Evolutionary conservation across 2,329 filamentous ascomycete genomes (phyloP), one percentile per base, ranked within the genome.

Genomic region (Exophiala lecanii-corni): DNA sequence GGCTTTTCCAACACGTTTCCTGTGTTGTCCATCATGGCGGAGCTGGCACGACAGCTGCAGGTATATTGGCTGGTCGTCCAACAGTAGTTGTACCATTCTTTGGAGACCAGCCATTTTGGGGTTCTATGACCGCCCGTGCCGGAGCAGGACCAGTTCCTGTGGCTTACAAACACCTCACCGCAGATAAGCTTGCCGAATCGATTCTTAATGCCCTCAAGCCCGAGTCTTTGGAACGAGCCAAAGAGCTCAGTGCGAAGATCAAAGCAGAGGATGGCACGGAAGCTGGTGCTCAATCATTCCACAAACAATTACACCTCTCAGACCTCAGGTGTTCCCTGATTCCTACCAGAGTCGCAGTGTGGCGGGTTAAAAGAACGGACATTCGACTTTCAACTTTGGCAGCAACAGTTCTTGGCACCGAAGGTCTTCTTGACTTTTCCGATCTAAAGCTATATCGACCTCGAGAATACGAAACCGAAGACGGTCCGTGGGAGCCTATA

Each of bases 11-110:
- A 51, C 81, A 76, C 26, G 87, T 94, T 1, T 84, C 85, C 1
- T 82, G 80, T 32, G 88, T 94, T 1, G 84, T 92, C 4, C 89
- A 94, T 58, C 88, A 94, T 51, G 89, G 88, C 16, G 88, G 89
- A 45, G 88, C 88, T 6, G 88, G 88, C 13, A 95, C 88, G 2
- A 94, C 87, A 1, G 87, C 88, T 1, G 86, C 87, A 1, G 88
- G 88, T n/a, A 86, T 94, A 48, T 78, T 83, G 13, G 78, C 81
- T 1, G 88, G 87, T 17, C 81, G 81, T 41, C 88, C 88, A 2
- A 94, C 88, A 0, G 77, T 92, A 2, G 75, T 94, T 2, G 81
- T 94, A 0, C 88, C 88, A 0, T 94, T 94, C 67, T 94, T 89
- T 58, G 86, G 86, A 2, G 86, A 91, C 55, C 86, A 91, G 61